Percentiles rank a stretch among this genome's conserved stretches.
phyloP scores from a whole-genome alignment of 2,329 filamentous ascomycete genomes.

The Penicillium sp. region DNA sequence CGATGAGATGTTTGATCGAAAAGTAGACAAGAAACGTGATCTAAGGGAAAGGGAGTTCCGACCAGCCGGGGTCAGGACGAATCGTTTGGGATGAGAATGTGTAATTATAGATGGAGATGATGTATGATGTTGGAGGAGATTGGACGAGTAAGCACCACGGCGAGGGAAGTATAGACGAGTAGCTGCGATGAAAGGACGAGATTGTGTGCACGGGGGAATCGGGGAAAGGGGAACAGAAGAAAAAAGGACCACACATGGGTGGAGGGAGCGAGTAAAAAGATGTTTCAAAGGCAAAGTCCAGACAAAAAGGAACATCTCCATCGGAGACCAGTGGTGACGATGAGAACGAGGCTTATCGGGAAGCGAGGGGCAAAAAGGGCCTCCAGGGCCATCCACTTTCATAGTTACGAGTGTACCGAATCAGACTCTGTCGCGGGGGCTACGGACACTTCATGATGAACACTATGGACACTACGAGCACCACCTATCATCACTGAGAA shows the following conservation, averaged over 20 bases:
- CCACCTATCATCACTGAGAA: neutral
- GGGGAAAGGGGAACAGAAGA: conserved; percentile 15
- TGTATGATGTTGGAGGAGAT: neutral
- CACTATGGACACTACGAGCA: neutral
- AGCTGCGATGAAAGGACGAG: conserved; percentile 2
- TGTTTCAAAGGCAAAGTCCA: neutral
- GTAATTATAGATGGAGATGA: neutral
- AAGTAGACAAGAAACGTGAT: neutral
- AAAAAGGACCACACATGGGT: conserved; percentile 6
- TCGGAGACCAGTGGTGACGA: conserved; percentile 30
- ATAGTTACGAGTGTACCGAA: conserved; percentile 8
- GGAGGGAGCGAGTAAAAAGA: conserved; percentile 3
- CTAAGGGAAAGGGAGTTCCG: neutral
- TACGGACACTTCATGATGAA: neutral
- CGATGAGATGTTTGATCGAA: neutral
- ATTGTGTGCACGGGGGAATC: conserved; percentile 17
- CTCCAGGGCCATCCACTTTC: conserved; percentile 4
- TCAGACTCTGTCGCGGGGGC: neutral
- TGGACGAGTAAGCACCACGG: neutral
- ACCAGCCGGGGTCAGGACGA: conserved; percentile 1
- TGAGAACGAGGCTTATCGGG: conserved; percentile 39
- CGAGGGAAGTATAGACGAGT: neutral
- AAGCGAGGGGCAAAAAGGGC: conserved; percentile 32
- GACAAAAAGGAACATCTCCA: neutral
- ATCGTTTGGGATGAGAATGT: neutral